These are phyloP conservation scores for Fusarium sp. DNA, from an alignment of 2,329 filamentous ascomycete species.

Conservation along the genomic window DNA sequence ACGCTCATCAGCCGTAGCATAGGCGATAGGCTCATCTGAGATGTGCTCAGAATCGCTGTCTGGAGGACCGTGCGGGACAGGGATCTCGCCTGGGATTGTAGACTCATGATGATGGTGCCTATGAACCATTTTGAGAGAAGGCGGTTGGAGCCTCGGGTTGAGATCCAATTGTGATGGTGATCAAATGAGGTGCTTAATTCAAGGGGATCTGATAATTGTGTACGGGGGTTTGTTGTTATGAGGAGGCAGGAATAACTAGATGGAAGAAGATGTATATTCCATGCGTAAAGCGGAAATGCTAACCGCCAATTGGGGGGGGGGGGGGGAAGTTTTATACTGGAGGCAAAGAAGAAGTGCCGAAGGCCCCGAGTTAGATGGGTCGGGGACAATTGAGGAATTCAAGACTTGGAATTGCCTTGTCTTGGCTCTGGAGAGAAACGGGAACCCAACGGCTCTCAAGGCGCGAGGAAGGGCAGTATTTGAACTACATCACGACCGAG, in stretches of 20 bases:
- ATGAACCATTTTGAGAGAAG: conserved; percentile 39
- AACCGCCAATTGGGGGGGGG: conserved; percentile 22
- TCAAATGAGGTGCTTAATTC: neutral
- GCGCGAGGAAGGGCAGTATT: conserved; percentile 41
- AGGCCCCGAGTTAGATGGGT: conserved; percentile 1
- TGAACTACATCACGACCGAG: conserved; percentile 31
- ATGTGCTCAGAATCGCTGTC: conserved; percentile 56
- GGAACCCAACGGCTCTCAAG: neutral
- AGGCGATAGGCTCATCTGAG: conserved; percentile 55
- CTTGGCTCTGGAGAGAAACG: conserved; percentile 17
- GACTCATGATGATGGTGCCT: conserved; percentile 47
- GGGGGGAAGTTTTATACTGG: conserved; percentile 9
- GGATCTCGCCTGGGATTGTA: conserved; percentile 60
- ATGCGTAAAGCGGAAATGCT: conserved; percentile 2
- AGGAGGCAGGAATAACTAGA: neutral
- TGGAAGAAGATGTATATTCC: conserved; percentile 1
- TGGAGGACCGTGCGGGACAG: conserved; percentile 61
- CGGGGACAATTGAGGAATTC: conserved; percentile 5
- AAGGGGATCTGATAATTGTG: neutral
- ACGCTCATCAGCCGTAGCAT: conserved; percentile 60
- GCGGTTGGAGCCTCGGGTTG: neutral
- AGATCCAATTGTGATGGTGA: neutral
- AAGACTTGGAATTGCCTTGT: conserved; percentile 16
- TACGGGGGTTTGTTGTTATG: neutral
- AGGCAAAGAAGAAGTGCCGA: conserved; percentile 17